phyloP scores from a whole-genome alignment of 352 stramenopile genomes.

The Phytopythium ostracodes region DNA sequence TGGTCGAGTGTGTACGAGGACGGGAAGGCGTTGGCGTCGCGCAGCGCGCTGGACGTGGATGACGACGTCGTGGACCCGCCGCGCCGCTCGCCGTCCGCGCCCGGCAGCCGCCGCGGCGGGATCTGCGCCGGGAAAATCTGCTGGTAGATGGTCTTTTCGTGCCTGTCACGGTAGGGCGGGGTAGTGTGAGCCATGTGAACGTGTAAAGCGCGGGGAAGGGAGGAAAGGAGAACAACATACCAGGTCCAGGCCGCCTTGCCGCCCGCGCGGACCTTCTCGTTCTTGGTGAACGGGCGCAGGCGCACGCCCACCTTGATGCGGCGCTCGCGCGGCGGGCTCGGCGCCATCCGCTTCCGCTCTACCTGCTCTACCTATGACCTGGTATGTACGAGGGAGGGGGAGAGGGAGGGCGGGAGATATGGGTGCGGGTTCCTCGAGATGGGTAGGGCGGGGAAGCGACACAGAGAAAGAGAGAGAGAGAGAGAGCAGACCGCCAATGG shows the following conservation, averaged over 20 bases:
- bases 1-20: conserved; percentile 87
- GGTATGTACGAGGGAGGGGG: not conserved
- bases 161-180: too few species aligned
- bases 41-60: conserved; percentile 17
- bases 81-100: conserved; percentile 14
- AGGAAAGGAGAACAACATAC: conserved; percentile 20
- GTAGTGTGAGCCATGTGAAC: too few species aligned
- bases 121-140: conserved; percentile 76
- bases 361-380: not conserved
- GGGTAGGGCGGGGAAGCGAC: too few species aligned
- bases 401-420: too few species aligned
- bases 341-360: not conserved
- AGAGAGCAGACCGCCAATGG: too few species aligned
- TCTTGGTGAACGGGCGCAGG: conserved; percentile 70
- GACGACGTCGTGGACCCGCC: conserved; percentile 35
- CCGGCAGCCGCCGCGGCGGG: conserved; percentile 21
- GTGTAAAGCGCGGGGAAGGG: not conserved
- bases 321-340: conserved; percentile 6
- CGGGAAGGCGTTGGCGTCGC: conserved; percentile 35
- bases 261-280: conserved; percentile 59
- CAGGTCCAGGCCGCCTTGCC: conserved; percentile 82
- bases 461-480: too few species aligned
- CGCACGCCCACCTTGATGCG: conserved; percentile 72
- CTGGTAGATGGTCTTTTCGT: conserved; percentile 88
- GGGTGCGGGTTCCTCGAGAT: too few species aligned